Evolutionary conservation across 306 rosid species (phyloP).

Genomic region (Dicorynia guianensis): DNA sequence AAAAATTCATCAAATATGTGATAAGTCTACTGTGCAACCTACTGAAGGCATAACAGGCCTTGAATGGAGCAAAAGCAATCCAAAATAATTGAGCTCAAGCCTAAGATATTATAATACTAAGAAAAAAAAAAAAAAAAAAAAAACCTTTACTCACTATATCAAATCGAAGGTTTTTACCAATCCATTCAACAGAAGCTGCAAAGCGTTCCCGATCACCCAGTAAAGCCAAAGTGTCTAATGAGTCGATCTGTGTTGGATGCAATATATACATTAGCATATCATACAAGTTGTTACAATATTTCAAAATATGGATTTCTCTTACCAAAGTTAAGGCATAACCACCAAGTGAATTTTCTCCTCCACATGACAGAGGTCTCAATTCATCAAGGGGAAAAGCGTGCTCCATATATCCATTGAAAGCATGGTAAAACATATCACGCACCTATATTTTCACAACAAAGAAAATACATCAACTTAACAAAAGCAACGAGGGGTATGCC

Average conservation of each 20-base stretch:
- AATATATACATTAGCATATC: conserved; percentile 1
- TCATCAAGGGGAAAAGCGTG: conserved; percentile 95
- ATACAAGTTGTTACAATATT: background rate
- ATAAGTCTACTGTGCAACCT: conserved; percentile 1
- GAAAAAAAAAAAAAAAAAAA: background rate
- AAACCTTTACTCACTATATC: conserved; percentile 79
- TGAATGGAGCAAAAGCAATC: background rate
- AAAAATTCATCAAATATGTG: background rate
- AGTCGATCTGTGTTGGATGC: conserved; percentile 69
- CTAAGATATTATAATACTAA: no score
- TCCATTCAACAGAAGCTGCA: conserved; percentile 87
- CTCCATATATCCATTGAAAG: conserved; percentile 91
- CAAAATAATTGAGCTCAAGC: conserved; percentile 11
- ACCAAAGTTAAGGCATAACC: conserved; percentile 96
- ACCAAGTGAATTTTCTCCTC: conserved; percentile 86
- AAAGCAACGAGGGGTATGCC: background rate
- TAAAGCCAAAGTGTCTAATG: conserved; percentile 87
- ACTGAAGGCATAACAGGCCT: background rate
- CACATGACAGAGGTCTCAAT: conserved; percentile 81
- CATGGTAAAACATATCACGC: conserved; percentile 92
- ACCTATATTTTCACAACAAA: conserved; percentile 53
- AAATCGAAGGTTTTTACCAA: conserved; percentile 94
- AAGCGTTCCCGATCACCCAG: conserved; percentile 83
- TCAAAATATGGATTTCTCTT: conserved; percentile 31
- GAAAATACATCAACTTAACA: background rate